Percentiles rank a stretch among this genome's conserved stretches.
phyloP scores from a whole-genome alignment of 106 monocot genomes.

The Acorus gramineus region DNA sequence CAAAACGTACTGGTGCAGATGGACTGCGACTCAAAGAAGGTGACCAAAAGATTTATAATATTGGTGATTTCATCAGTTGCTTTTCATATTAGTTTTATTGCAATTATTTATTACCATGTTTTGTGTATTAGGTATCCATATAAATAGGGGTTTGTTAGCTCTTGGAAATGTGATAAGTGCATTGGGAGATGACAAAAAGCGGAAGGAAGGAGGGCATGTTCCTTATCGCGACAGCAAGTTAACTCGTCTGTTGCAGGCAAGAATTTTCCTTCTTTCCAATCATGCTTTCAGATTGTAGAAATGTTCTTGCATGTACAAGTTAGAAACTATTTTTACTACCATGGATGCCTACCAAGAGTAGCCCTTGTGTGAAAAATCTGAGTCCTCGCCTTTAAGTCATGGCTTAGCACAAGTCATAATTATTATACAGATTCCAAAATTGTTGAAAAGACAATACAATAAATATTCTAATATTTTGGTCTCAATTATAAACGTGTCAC shows the following conservation, averaged over 20 bases:
- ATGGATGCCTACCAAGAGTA: too few relatives aligned
- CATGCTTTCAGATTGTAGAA: background rate
- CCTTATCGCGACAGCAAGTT: slow-evolving; percentile 99
- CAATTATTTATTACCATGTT: background rate
- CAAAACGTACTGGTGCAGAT: slow-evolving; percentile 93
- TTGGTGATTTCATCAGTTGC: background rate
- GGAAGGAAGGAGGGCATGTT: slow-evolving; percentile 93
- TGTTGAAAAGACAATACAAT: too few relatives aligned
- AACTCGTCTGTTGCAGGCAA: slow-evolving; percentile 85
- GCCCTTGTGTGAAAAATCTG: too few relatives aligned
- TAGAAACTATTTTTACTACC: too few relatives aligned
- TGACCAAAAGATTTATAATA: slow-evolving; percentile 5
- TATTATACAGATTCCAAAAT: too few relatives aligned
- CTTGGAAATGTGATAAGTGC: slow-evolving; percentile 99
- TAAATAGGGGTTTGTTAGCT: slow-evolving; percentile 79
- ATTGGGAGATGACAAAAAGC: slow-evolving; percentile 85
- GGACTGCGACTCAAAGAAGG: slow-evolving; percentile 93
- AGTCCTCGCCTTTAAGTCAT: too few relatives aligned
- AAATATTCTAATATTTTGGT: too few relatives aligned
- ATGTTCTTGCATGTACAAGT: too few relatives aligned
- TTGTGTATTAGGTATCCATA: slow-evolving; percentile 67
- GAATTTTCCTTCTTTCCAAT: background rate
- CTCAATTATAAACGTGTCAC: too few relatives aligned
- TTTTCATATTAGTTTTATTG: background rate
- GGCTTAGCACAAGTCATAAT: too few relatives aligned